These are phyloP conservation scores for Mitragyna speciosa DNA, from an alignment of 257 asterid species.

Conservation along the genomic window DNA sequence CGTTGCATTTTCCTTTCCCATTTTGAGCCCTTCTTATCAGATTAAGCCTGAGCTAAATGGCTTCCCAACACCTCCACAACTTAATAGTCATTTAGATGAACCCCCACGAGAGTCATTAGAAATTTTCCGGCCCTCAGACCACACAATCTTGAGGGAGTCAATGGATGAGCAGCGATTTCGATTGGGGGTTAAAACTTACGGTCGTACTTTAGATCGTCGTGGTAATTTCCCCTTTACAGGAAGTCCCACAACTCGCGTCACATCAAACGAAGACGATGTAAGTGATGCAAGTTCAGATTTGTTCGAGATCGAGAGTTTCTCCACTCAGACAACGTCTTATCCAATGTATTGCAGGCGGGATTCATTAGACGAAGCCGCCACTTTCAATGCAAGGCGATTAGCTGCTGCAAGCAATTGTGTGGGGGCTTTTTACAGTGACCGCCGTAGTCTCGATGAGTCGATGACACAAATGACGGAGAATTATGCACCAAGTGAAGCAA, in stretches of 20 bases:
- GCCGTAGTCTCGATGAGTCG: slow-evolving; percentile 57
- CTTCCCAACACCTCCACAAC: slow-evolving; percentile 15
- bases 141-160: slow-evolving; percentile 22
- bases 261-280: slow-evolving; percentile 43
- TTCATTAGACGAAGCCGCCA: slow-evolving; percentile 57
- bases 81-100: slow-evolving; percentile 34
- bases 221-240: slow-evolving; percentile 25
- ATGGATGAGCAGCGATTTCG: slow-evolving; percentile 9
- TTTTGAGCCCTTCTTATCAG: slow-evolving; percentile 37
- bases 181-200: background rate
- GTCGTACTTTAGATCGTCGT: background rate
- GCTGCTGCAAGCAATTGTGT: too few relatives aligned
- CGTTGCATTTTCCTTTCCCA: slow-evolving; percentile 58
- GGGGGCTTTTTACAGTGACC: slow-evolving; percentile 17
- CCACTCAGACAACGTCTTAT: slow-evolving; percentile 59
- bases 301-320: slow-evolving; percentile 82
- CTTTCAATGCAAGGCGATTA: slow-evolving; percentile 42
- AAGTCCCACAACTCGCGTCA: slow-evolving; percentile 44
- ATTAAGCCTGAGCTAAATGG: slow-evolving; percentile 18
- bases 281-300: slow-evolving; percentile 92
- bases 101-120: slow-evolving; percentile 66
- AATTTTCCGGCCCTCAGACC: slow-evolving; percentile 57
- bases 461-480: slow-evolving; percentile 74
- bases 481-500: slow-evolving; percentile 86
- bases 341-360: slow-evolving; percentile 58